A percentile compares a stretch with the other conserved stretches of the same genome.
Conservation (phyloP, 1,284 basidiomycete species). For the Xerocomus nothofagi region DNA sequence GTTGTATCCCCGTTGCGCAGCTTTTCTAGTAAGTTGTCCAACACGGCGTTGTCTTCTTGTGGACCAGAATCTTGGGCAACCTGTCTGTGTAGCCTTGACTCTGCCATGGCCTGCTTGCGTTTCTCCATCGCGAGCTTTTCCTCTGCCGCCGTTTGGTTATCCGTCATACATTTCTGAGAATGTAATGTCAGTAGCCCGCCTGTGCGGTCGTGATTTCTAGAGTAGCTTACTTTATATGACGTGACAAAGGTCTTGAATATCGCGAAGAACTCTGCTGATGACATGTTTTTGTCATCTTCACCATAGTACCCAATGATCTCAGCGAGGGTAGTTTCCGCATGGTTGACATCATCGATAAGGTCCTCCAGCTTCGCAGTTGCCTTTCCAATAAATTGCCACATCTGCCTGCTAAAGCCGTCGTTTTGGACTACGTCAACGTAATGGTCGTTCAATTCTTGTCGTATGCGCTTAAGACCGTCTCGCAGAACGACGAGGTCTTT, state of each 20-base stretch:
- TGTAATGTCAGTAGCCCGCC: slow-evolving; percentile 3
- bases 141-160: slow-evolving; percentile 71
- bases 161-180: slow-evolving; percentile 77
- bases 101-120: slow-evolving; percentile 64
- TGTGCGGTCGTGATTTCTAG: neutral
- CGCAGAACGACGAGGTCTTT: slow-evolving; percentile 72
- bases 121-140: slow-evolving; percentile 64
- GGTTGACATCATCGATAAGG: slow-evolving; percentile 80
- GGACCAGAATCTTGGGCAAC: slow-evolving; percentile 47
- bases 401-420: slow-evolving; percentile 82
- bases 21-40: slow-evolving; percentile 75
- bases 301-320: slow-evolving; percentile 89
- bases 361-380: slow-evolving; percentile 77
- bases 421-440: slow-evolving; percentile 69
- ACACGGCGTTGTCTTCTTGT: slow-evolving; percentile 59
- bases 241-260: slow-evolving; percentile 95
- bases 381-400: slow-evolving; percentile 84
- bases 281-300: slow-evolving; percentile 83
- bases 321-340: slow-evolving; percentile 76
- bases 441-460: slow-evolving; percentile 75
- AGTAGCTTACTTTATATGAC: slow-evolving; percentile 73
- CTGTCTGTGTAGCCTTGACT: slow-evolving; percentile 55
- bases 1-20: slow-evolving; percentile 68
- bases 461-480: slow-evolving; percentile 78
- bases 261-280: slow-evolving; percentile 87